These are phyloP conservation scores for Didymella pinodella DNA, from an alignment of 2,329 filamentous ascomycete species.

Conservation along the genomic window DNA sequence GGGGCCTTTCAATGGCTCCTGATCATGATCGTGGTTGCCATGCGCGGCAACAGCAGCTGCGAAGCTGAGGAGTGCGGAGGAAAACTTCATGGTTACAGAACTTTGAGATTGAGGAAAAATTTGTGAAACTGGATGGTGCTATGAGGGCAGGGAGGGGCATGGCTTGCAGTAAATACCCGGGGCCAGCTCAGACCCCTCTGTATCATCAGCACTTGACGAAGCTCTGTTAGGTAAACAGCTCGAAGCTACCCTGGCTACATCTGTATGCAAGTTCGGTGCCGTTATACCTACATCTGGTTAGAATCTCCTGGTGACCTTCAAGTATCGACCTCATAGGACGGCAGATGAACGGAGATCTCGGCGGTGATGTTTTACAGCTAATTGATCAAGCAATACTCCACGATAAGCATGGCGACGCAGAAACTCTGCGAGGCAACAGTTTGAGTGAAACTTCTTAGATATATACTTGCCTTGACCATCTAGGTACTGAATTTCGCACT, in stretches of 20 bases:
- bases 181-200: conserved; percentile 23
- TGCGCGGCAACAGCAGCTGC: conserved; percentile 66
- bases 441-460: neutral
- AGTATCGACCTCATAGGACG: conserved; percentile 20
- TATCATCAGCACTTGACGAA: conserved; percentile 41
- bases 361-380: neutral
- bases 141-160: conserved; percentile 17
- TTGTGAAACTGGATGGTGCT: neutral
- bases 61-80: conserved; percentile 43
- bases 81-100: conserved; percentile 39
- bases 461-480: conserved; percentile 4
- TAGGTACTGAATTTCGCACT: conserved; percentile 9
- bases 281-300: conserved; percentile 35
- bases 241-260: conserved; percentile 39
- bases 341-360: conserved; percentile 1
- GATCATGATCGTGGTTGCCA: conserved; percentile 62
- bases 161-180: conserved; percentile 33
- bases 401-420: neutral
- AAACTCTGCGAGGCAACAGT: neutral
- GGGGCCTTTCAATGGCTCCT: conserved; percentile 69
- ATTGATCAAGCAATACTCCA: neutral
- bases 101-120: conserved; percentile 4
- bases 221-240: conserved; percentile 47
- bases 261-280: conserved; percentile 33
- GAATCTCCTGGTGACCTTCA: conserved; percentile 14